Base-by-base conservation (phyloP, 371 early-diverging fungal genomes). In the Circinella umbellata region DNA sequence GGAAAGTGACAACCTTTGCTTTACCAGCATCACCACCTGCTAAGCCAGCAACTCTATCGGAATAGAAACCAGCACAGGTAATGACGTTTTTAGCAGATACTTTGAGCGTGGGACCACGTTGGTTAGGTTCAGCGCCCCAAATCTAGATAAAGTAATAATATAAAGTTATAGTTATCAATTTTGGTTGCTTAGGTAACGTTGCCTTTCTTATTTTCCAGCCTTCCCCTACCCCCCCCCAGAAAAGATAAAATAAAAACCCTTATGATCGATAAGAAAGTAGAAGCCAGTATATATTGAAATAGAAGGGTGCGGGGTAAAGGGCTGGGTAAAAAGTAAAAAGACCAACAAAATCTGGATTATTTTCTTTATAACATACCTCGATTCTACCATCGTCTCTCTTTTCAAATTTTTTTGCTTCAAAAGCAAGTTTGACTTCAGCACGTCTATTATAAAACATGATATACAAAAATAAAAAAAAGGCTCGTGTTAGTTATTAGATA, bases 1-100 rank as follows among this genome's bases (percentile, higher is more conserved):
- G 74, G 74, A 84, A 84, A 14, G 84, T 84, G 37, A 81, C 81
- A 0, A 84, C 80, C 72, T 79, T 78, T 55, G 80, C 79, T 20
- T 76, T 70, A 37, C 64, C 66, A 53, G 76, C 46, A 51, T 81
- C 74, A 61, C 84, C 84, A n/a, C 84, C 84, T 35, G 84, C 80
- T 65, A 81, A 72, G 47, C 79, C 80, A 17, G 84, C 81, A 39
- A 84, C 80, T 48, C 84, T 75, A 66, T 84, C 84, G 15, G 84
- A 76, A 61, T 84, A 84, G 68, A 84, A 84, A 37, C 84, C 84
- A 55, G 80, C 80, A 69, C 84, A 84, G 15, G 84, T 84, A 66
- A 84, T 84, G 11, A 84, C 82, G 69, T 84, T 84, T 72, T 79
- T 80, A 57, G 80, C 82, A 10, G 79, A 73, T 1, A 84, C 82